Base-by-base conservation (phyloP, 1,284 basidiomycete genomes). In the Sporisorium scitamineum region DNA sequence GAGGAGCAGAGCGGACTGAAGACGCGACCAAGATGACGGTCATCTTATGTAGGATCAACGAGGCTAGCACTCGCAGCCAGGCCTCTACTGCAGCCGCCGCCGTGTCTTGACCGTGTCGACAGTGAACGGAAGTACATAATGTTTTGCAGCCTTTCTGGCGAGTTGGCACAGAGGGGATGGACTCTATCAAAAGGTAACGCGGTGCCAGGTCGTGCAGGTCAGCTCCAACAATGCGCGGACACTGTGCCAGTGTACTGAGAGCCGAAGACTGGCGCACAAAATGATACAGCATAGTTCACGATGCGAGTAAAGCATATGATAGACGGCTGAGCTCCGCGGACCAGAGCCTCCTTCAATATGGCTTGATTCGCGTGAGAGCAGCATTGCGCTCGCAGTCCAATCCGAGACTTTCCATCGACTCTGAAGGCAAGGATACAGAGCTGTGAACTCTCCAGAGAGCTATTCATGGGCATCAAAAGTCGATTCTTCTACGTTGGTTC, bases 251-350 rank as follows among this genome's bases (percentile, higher is more conserved):
- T 24, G 50, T 32, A 32, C 37, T 37, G 11, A 8, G 31, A 34
- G 10, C 11, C 29, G 20, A 24, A 10, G 31, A 51, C 22, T 16
- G 50, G 16, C 20, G n/a, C 9, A 29, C 16, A 6, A 31, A 29
- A 5, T 4, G 29, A 31, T 6, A 20, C 27, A 31, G 32, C 39
- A 54, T 27, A 5, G 5, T 41, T 18, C 37, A 10, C 9, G 39
- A 2, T 14, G 26, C 20, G 31, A 57, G 32, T 44, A 57, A 42
- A 37, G 31, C 47, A 31, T 48, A 2, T 8, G 27, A 31, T 31
- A 8, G 27, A n/a, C 24, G 27, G 54, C 20, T 47, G 20, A 47
- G 54, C 31, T 56, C 41, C 42, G 42, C 47, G 31, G 31, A 20
- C 54, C 34, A 29, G 31, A 45, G 45, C 22, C 42, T 26, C 6